Base-by-base conservation (phyloP, 805 yeast genomes). In the Metschnikowia lachancei region DNA sequence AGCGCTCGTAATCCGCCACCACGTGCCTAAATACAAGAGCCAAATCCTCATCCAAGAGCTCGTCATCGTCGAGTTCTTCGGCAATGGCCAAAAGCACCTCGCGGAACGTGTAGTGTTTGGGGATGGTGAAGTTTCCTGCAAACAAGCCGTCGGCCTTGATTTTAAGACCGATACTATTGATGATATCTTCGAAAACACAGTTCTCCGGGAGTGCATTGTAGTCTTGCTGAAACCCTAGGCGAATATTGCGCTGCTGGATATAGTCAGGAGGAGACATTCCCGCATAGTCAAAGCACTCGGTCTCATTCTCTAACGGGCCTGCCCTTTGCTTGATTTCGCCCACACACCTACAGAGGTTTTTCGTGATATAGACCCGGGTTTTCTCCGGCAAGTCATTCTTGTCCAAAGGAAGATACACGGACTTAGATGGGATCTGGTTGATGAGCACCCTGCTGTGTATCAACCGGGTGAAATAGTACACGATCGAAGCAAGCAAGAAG, bases 361-460 rank as follows among this genome's bases (percentile, higher is more conserved):
- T 39, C 18, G 61, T 63, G 10, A 72, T 62, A 33, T 54, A 50
- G n/a, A 44, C 35, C 33, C 49, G 57, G 19, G 65, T 66, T 11
- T 49, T 51, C 16, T 49, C 48, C 6, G 72, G 74, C 41, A 66
- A 88, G 48, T 77, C 82, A 6, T 73, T 65, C 34, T 48, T 47
- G 26, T 81, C 77, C 14, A 80, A 71, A 1, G 96, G 91, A 22
- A 90, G 74, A 62, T 88, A 89, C 17, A 80, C 68, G 51, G 85
- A 78, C 44, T 53, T 56, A 36, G 55, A 42, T 0, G 97, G 97
- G 16, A 91, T 86, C 53, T 85, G 94, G 48, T 80, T 78, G 51
- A 90, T 59, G 41, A 83, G 70, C 43, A 80, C 73, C 47, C 83
- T 73, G 45, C 77, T 72, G 19, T 77, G 74, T 46, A 82, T 69